Evolutionary conservation across 257 asterid species (phyloP), one percentile per base, ranked within the genome.

Genomic region (Ocimum tenuiflorum): DNA sequence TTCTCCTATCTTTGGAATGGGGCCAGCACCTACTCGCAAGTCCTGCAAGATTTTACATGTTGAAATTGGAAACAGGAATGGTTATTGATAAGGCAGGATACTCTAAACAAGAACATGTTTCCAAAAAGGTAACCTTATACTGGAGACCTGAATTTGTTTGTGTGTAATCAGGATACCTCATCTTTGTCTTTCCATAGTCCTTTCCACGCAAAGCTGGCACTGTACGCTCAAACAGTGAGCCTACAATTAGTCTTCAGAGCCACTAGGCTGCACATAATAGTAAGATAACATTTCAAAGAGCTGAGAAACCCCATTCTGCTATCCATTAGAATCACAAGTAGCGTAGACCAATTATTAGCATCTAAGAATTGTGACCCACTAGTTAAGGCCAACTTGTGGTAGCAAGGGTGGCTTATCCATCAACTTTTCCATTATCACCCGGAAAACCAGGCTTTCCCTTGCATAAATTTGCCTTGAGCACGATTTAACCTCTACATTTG

Each of bases 181-280:
- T 89, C 89, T 89, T 89, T 68, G 95, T 75, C 87, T 92, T 87
- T 24, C 99, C 99, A 57, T 92, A 92, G 69, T 89, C 99, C 86
- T 92, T 92, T 47, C 97, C 99, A 47, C 91, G 86, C 86, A 92
- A 71, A 62, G 99, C 99, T 62, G 99, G 99, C 96, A 92, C 97
- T 92, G 75, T 73, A 83, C 59, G 77, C 86, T 78, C 86, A 84
- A 80, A 87, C 78, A 85, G 78, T 75, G 85, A 84, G 83, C 86
- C 75, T 77, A 76, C 72, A 75, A 74, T 88, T 81, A 88, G 92
- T 80, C 86, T 75, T 71, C 88, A 79, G 71, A 83, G 80, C 86
- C 72, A 82, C 75, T 78, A 82, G 75, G 83, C 78, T 82, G 82
- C 85, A 79, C 43, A 38, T 69, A 45, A 71, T 77, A 70, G 63